These are phyloP conservation scores for Penicillium decumbens DNA, from an alignment of 2,329 filamentous ascomycete species.

Conservation along the genomic window DNA sequence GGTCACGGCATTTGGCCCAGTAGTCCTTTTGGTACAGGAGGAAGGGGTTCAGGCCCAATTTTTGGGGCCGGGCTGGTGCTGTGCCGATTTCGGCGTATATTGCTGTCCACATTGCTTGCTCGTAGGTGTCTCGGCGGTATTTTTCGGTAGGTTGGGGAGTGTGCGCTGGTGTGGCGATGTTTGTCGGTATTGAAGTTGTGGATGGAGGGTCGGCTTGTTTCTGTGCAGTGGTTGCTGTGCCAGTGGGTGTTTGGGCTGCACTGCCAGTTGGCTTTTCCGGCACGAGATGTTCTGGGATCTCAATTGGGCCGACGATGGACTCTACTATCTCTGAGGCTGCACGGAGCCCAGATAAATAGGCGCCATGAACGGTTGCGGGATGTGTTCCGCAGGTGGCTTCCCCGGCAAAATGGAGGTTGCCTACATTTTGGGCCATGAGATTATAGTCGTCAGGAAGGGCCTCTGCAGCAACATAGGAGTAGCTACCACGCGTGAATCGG, in stretches of 20 bases:
- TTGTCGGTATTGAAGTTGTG: background rate
- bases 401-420: conserved; percentile 89
- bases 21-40: conserved; percentile 78
- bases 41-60: conserved; percentile 78
- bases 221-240: conserved; percentile 12
- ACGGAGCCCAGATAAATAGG: conserved; percentile 86
- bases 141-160: conserved; percentile 17
- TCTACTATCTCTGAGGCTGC: conserved; percentile 83
- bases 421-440: conserved; percentile 75
- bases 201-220: conserved; percentile 6
- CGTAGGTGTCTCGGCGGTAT: conserved; percentile 48
- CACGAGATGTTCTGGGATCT: conserved; percentile 70
- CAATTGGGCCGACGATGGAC: conserved; percentile 72
- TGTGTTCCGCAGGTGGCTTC: conserved; percentile 95
- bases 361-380: conserved; percentile 93
- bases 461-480: conserved; percentile 83
- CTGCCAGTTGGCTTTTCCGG: conserved; percentile 52
- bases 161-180: conserved; percentile 5
- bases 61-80: conserved; percentile 65
- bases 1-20: conserved; percentile 58
- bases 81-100: conserved; percentile 64
- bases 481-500: conserved; percentile 85
- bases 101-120: conserved; percentile 54
- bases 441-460: conserved; percentile 88
- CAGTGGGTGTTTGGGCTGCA: conserved; percentile 14